Evolutionary conservation across 2,329 filamentous ascomycete genomes (phyloP).

Genomic region (Rhexocercosporidium sp.): DNA sequence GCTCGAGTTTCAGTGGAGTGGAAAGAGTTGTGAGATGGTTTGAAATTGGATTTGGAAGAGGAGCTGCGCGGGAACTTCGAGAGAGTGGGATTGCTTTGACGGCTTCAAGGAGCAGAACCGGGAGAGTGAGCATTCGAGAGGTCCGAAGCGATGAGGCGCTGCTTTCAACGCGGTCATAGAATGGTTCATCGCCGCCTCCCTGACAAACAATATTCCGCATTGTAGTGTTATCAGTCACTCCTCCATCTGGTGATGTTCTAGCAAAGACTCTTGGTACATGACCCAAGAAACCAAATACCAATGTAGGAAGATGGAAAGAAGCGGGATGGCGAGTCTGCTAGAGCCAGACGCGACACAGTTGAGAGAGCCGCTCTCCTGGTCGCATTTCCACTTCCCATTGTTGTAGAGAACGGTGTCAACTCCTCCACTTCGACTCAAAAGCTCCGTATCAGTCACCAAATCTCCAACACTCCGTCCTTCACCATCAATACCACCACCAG

Average conservation of each 20-base stretch:
- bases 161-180: background rate
- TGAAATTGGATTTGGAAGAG: too few relatives aligned
- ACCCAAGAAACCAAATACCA: background rate
- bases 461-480: background rate
- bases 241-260: background rate
- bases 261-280: background rate
- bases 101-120: background rate
- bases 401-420: too few relatives aligned
- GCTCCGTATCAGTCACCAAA: background rate
- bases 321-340: background rate
- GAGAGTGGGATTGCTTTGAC: background rate
- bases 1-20: background rate
- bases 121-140: background rate
- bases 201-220: background rate
- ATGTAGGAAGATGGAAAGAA: background rate
- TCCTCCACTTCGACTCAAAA: too few relatives aligned
- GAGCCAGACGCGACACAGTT: background rate
- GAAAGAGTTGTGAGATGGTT: too few relatives aligned
- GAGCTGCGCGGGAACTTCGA: too few relatives aligned
- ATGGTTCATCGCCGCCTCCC: background rate
- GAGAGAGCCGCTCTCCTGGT: too few relatives aligned
- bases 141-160: background rate
- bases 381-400: too few relatives aligned
- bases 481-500: background rate
- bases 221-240: too few relatives aligned